Evolutionary conservation across 2,329 filamentous ascomycete genomes (phyloP), one percentile per base, ranked within the genome.

Genomic region (Hypoxylon sp.): DNA sequence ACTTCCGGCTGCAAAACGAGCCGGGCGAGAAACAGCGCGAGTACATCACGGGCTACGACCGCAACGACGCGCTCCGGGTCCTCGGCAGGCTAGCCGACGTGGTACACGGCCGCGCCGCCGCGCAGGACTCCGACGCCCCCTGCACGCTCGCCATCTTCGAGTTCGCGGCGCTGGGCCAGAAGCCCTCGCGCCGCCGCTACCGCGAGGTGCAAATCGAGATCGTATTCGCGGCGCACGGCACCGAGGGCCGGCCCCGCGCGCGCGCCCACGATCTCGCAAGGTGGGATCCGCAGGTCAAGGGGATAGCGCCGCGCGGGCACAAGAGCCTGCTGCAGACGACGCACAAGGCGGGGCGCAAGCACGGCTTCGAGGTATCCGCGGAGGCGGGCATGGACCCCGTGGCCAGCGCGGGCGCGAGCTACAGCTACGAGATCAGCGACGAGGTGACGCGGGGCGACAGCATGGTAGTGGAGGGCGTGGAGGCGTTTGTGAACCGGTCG

Each of bases 1-100:
- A 65, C 32, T 65, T 24, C 55, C 55, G 62, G 10, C 55, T 60
- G n/a, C 55, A 65, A 31, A 65, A 65, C 55, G 62, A 65, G 44
- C 55, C 62, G 3, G 62, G 51, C 31, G 55, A 65, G 51, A 47
- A 24, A 11, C 55, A 65, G 35, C 55, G 55, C 37, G 55, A 59
- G n/a, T 60, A 60, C 50, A 32, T 65, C 56, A 59, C 55, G 27
- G 62, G 55, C 5, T 65, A 65, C 55, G 62, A 65, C 51, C 55
- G 55, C 5, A 55, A 48, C 10, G 24, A 29, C 31, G 32, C 62
- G n/a, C 55, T 65, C 2, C 35, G 62, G 6, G 62, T 65, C n/a
- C 62, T 65, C 19, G 62, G 62, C 4, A 46, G 39, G 10, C 44
- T 65, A 11, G 21, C 48, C 10, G 48, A 59, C 50, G 62, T 59